Evolutionary conservation across 1,284 basidiomycete genomes (phyloP).

Genomic region (Agroathelia rolfsii): DNA sequence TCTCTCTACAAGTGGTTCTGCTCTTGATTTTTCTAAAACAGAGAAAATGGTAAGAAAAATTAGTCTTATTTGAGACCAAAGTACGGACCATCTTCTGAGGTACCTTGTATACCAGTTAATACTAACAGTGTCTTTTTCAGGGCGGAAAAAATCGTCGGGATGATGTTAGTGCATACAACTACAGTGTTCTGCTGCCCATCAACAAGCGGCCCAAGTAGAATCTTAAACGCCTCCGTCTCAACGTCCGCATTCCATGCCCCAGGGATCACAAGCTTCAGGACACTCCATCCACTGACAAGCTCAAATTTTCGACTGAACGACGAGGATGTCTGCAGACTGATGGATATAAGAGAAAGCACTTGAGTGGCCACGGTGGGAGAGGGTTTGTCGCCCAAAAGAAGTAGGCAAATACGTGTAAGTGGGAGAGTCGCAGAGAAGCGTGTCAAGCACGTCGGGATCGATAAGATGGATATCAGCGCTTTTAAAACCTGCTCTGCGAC

Average conservation of each 20-base stretch:
- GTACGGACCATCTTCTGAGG: too few species aligned
- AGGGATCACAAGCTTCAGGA: constrained; percentile 56
- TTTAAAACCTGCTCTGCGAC: constrained; percentile 57
- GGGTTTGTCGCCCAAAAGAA: constrained; percentile 64
- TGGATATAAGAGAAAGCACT: constrained; percentile 48
- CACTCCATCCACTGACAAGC: constrained; percentile 65
- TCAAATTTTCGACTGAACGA: constrained; percentile 69
- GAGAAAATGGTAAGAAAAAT: too few species aligned
- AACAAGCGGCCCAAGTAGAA: constrained; percentile 60
- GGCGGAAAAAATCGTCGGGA: constrained; percentile 58
- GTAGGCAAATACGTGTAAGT: constrained; percentile 59
- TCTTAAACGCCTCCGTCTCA: constrained; percentile 54
- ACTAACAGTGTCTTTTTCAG: constrained; percentile 34
- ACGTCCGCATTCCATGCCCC: constrained; percentile 54
- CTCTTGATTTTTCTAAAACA: too few species aligned
- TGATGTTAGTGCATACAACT: constrained; percentile 52
- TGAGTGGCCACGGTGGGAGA: constrained; percentile 47
- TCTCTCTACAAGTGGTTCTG: constrained; percentile 54
- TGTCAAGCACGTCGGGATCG: constrained; percentile 39
- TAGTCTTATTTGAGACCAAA: too few species aligned
- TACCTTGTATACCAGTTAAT: constrained; percentile 24
- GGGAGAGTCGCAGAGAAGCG: constrained; percentile 64
- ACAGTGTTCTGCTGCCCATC: constrained; percentile 17
- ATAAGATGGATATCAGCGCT: constrained; percentile 47
- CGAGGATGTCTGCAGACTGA: constrained; percentile 41